Percentiles rank a stretch among this genome's conserved stretches.
These are phyloP conservation scores for Theobroma cacao DNA, from an alignment of 345 rosid genomes.

Conservation along the genomic window DNA sequence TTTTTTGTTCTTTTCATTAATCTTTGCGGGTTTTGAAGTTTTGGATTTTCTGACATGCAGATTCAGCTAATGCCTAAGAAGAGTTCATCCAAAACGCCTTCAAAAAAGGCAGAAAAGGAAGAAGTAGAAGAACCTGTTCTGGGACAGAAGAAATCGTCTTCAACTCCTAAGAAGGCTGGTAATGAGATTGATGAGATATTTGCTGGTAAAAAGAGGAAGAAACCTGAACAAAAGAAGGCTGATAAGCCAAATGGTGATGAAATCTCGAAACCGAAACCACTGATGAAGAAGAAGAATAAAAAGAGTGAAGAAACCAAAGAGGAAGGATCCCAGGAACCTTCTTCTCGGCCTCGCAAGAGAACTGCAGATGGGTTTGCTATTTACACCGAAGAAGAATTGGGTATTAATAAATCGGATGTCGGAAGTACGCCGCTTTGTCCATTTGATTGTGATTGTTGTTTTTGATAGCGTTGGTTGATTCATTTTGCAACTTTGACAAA, in stretches of 20 bases:
- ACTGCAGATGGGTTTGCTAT: slow-evolving; percentile 55
- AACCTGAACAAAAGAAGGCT: not conserved
- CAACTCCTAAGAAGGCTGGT: slow-evolving; percentile 20
- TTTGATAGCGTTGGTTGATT: slow-evolving; percentile 29
- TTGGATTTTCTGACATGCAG: not conserved
- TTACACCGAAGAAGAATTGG: slow-evolving; percentile 71
- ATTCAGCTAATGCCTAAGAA: slow-evolving; percentile 29
- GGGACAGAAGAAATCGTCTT: slow-evolving; percentile 22
- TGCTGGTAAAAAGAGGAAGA: slow-evolving; percentile 40
- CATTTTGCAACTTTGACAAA: not conserved
- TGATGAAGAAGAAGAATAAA: slow-evolving; percentile 34
- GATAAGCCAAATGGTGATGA: slow-evolving; percentile 11
- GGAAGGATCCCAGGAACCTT: not conserved
- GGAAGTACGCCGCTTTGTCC: slow-evolving; percentile 78
- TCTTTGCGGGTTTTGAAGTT: not conserved
- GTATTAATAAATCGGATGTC: slow-evolving; percentile 46
- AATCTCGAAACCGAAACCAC: slow-evolving; percentile 22
- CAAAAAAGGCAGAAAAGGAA: not conserved
- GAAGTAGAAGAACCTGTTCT: slow-evolving; percentile 18
- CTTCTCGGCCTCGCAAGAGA: slow-evolving; percentile 35
- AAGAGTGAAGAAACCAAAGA: slow-evolving; percentile 25
- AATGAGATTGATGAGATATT: slow-evolving; percentile 50
- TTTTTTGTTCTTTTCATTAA: not conserved
- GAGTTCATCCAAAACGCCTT: slow-evolving; percentile 24
- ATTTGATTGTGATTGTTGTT: slow-evolving; percentile 85